Base-by-base conservation (phyloP, 371 early-diverging fungal genomes). In the Actinomucor elegans region DNA sequence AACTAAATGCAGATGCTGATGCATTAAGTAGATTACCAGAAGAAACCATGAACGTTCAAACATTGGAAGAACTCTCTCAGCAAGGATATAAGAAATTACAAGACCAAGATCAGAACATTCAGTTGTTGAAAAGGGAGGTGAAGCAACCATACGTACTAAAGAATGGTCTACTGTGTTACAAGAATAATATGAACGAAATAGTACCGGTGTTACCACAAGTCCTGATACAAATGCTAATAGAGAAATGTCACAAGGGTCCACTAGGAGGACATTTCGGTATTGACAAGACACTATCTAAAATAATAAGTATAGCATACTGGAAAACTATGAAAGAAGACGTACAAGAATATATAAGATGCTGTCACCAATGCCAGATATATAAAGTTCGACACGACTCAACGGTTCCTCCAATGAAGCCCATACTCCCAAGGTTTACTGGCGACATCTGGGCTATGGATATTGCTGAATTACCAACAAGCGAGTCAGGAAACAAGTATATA, bases 371-470 rank as follows among this genome's bases (percentile, higher is more conserved):
- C 15, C 41, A 52, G 27, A 11, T 11, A 20, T 41, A 46, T 18
- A 59, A 65, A 15, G 23, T 38, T 3, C 18, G 56, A 32, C 48
- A 20, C 24, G 33, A 49, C n/a, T 24, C 29, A 26, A 34, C 41
- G 8, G 6, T 18, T 1, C n/a, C 57, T 2, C 34, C 49, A 8
- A 40, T 56, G 36, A 56, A 41, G 32, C 49, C 43, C 14, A 49
- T 55, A 1, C 3, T 23, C 3, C 43, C 41, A 5, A 17, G 5
- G 0, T 14, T 15, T 8, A 27, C 43, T 14, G 57, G 54, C 2
- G 58, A 68, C 11, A 45, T 57, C 21, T 68, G 61, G 62, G 62
- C 59, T 9, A 43, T 45, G 1, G 57, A 64, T 37, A 52, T 61
- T 9, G 69, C 64, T 8, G 28, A 51, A 9, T 23, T 68, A 17